Evolutionary conservation across 768 basidiomycete genomes (phyloP), one percentile per base, ranked within the genome.

Genomic region (Leccinum longicurvipes): DNA sequence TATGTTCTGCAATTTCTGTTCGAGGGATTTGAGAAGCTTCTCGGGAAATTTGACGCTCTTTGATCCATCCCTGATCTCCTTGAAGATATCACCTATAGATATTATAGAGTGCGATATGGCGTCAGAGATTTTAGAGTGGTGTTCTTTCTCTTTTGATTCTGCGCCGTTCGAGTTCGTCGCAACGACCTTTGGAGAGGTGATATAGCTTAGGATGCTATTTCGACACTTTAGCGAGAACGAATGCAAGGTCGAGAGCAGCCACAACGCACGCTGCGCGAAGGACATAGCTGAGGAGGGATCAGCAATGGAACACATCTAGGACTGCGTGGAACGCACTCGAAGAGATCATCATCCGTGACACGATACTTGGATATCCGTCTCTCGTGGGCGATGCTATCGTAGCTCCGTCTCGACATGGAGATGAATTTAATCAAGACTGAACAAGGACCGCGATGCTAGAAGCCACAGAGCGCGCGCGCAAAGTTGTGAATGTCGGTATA

Each of bases 21-120:
- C 94, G 59, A 99, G 75, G 8, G 91, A 87, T 73, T 94, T 98
- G 54, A 98, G 69, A 56, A 97, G 75, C 73, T 93, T 94, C 74
- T 98, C 93, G 0, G 96, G 95, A 70, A 95, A 98, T 68, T 91
- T 92, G 67, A 91, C 89, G 57, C 84, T 89, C 76, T 89, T 93
- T 52, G 85, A 82, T 6, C 90, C 86, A 72, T 87, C 88, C 57
- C 85, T 72, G 54, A 84, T 80, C 63, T 89, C 91, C 69, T 86
- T 86, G 76, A 91, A 89, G 70, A 92, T 77, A 69, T 93, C 91
- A 24, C 85, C 83, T 55, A 93, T 82, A 11, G 79, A 79, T 48
- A 80, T 73, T 59, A 83, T 74, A 39, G 81, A 79, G 57, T 71
- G 72, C 12, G 81, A 78, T 45, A 91, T 75, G 6, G 89, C 86